These are phyloP conservation scores for Rhodomyrtus psidioides DNA, from an alignment of 441 rosid genomes.

Conservation along the genomic window DNA sequence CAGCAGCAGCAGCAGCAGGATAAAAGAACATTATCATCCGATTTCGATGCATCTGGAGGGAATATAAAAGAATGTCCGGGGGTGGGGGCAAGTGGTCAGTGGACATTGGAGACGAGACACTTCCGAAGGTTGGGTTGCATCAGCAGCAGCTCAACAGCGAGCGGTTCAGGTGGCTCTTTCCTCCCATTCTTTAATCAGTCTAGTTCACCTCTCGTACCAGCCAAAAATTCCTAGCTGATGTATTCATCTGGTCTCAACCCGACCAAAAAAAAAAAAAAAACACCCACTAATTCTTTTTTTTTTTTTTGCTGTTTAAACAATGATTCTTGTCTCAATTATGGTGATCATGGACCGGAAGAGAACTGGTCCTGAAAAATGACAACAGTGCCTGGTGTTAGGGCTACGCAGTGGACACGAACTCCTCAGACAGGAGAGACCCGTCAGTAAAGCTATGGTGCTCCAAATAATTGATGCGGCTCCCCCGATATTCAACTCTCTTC, in stretches of 20 bases:
- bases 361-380: background rate
- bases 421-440: conserved; percentile 1
- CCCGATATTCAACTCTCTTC: background rate
- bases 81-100: background rate
- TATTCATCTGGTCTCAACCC: background rate
- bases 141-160: background rate
- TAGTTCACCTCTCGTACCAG: background rate
- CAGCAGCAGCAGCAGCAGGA: background rate
- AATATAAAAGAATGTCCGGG: background rate
- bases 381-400: conserved; percentile 15
- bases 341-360: background rate
- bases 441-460: background rate
- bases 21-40: background rate
- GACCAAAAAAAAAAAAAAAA: background rate
- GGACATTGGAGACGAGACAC: background rate
- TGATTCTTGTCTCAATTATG: background rate
- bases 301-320: background rate
- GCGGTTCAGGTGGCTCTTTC: background rate
- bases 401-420: conserved; percentile 13
- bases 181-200: background rate
- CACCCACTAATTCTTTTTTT: background rate
- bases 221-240: background rate
- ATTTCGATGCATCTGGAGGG: background rate
- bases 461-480: background rate
- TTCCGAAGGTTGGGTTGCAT: background rate